phyloP scores from a whole-genome alignment of 257 asterid genomes.

The Catharanthus roseus region DNA sequence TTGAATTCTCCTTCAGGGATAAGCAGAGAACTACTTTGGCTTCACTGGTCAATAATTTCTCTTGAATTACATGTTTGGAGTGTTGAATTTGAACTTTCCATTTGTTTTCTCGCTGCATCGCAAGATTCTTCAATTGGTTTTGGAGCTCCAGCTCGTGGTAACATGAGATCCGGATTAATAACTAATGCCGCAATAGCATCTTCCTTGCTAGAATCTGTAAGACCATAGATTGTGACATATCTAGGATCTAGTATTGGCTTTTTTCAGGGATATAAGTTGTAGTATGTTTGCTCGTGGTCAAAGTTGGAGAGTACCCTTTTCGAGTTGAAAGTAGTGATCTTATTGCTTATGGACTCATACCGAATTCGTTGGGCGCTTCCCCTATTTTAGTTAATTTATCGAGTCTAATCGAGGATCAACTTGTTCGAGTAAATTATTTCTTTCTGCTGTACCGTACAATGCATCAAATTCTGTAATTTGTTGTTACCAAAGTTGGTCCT shows the following conservation, averaged over 20 bases:
- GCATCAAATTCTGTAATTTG: too few species aligned
- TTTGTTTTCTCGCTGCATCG: slow-evolving; percentile 47
- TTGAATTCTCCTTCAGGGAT: background rate
- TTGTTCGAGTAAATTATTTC: slow-evolving; percentile 60
- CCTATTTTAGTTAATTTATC: slow-evolving; percentile 87
- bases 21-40: background rate
- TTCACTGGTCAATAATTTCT: background rate
- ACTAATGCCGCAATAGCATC: slow-evolving; percentile 68
- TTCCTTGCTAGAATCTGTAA: slow-evolving; percentile 83
- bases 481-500: too few species aligned
- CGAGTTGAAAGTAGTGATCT: slow-evolving; percentile 97
- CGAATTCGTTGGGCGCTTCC: slow-evolving; percentile 93
- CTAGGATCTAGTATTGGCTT: background rate
- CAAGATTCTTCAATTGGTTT: slow-evolving; percentile 95
- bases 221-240: slow-evolving; percentile 19
- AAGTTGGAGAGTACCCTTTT: slow-evolving; percentile 14
- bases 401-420: slow-evolving; percentile 82
- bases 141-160: slow-evolving; percentile 90
- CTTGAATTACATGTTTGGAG: background rate
- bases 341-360: slow-evolving; percentile 84
- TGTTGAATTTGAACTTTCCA: background rate
- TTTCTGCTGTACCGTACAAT: slow-evolving; percentile 13
- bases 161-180: slow-evolving; percentile 81
- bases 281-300: background rate
- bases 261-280: slow-evolving; percentile 8